Evolutionary conservation across 2,329 filamentous ascomycete species (phyloP).

Genomic region (Capronia americana): DNA sequence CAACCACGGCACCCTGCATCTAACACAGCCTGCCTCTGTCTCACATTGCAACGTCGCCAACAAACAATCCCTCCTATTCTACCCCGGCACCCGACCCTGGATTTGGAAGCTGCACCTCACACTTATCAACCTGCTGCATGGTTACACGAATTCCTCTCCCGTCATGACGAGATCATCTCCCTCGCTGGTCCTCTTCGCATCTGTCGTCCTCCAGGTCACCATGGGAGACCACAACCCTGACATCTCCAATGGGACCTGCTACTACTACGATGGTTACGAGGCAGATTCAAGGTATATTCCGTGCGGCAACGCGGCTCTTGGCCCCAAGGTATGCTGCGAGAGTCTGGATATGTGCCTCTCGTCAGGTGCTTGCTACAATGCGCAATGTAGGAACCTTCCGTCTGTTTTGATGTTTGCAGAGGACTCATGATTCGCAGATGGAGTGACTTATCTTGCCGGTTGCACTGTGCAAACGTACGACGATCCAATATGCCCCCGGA

Average conservation of each 20-base stretch:
- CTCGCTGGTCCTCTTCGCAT: conserved; percentile 6
- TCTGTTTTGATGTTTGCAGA: not conserved
- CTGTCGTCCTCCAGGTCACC: conserved; percentile 14
- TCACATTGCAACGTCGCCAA: conserved; percentile 2
- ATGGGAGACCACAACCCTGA: conserved; percentile 34
- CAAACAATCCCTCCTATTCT: conserved; percentile 15
- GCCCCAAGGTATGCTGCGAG: conserved; percentile 38
- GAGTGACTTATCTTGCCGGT: conserved; percentile 39
- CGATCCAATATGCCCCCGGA: conserved; percentile 35
- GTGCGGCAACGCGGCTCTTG: conserved; percentile 38
- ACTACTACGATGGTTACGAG: conserved; percentile 31
- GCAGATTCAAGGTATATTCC: conserved; percentile 36
- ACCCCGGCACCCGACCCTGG: conserved; percentile 4
- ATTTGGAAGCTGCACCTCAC: conserved; percentile 10
- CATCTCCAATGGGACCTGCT: conserved; percentile 39
- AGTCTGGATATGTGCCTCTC: conserved; percentile 36
- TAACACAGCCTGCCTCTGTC: conserved; percentile 17
- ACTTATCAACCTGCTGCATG: conserved; percentile 7
- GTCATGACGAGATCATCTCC: conserved; percentile 4
- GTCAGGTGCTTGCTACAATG: conserved; percentile 38
- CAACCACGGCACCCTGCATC: conserved; percentile 12
- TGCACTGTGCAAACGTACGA: conserved; percentile 38
- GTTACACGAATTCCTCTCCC: conserved; percentile 21
- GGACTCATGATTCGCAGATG: conserved; percentile 28
- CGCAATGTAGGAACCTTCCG: conserved; percentile 24